Percentiles rank a stretch among this genome's conserved stretches.
Evolutionary conservation across 1,139 yeast species (phyloP).

Genomic region (Yamadazyma epiphylla): DNA sequence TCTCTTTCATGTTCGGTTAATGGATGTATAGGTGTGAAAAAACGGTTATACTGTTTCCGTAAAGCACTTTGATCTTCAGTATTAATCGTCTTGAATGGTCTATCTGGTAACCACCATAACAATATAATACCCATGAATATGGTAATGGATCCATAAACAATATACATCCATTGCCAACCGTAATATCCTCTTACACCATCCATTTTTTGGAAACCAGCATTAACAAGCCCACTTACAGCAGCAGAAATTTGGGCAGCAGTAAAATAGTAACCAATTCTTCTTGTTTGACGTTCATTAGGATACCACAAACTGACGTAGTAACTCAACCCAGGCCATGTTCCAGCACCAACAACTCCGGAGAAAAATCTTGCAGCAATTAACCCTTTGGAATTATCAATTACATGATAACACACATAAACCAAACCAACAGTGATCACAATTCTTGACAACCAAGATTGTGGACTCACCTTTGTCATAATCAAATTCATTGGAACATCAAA

Average conservation of each 20-base stretch:
- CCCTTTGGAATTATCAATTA: conserved; percentile 52
- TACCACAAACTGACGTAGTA: conserved; percentile 84
- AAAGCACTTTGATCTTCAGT: conserved; percentile 4
- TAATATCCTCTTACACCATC: conserved; percentile 65
- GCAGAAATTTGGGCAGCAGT: conserved; percentile 91
- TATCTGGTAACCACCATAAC: conserved; percentile 85
- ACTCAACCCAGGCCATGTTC: conserved; percentile 93
- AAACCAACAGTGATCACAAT: conserved; percentile 74
- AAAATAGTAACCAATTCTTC: conserved; percentile 82
- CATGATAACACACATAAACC: conserved; percentile 70
- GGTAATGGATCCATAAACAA: conserved; percentile 74
- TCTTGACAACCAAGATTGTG: conserved; percentile 82
- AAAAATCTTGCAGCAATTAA: conserved; percentile 69
- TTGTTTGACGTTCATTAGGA: conserved; percentile 73
- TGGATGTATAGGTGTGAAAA: conserved; percentile 45
- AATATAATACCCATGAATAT: conserved; percentile 60
- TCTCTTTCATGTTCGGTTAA: conserved; percentile 49
- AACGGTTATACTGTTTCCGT: neutral
- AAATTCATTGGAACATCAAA: conserved; percentile 89
- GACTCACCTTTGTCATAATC: conserved; percentile 77
- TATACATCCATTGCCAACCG: conserved; percentile 89
- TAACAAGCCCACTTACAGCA: conserved; percentile 78
- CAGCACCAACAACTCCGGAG: conserved; percentile 81
- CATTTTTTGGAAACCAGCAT: conserved; percentile 85
- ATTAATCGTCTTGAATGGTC: conserved; percentile 34